These are phyloP conservation scores for Aspergillus carbonarius DNA, from an alignment of 2,329 filamentous ascomycete genomes.

Conservation along the genomic window DNA sequence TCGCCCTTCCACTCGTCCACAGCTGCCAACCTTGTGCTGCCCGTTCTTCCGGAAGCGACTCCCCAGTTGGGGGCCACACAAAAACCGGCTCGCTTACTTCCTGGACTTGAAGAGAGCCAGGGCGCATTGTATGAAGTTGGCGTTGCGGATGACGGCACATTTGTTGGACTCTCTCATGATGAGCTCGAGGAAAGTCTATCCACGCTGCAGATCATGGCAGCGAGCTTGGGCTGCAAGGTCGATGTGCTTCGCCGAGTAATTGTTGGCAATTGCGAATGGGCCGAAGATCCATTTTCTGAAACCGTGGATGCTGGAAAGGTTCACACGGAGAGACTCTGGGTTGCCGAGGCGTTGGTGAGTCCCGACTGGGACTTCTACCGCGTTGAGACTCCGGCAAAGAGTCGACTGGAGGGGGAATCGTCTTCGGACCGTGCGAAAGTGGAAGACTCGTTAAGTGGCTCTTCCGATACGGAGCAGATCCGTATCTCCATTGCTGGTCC, in stretches of 20 bases:
- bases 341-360: constrained; percentile 85
- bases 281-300: constrained; percentile 26
- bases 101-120: constrained; percentile 86
- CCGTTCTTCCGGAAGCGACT: constrained; percentile 66
- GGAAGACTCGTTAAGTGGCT: constrained; percentile 19
- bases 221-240: constrained; percentile 82
- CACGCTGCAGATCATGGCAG: constrained; percentile 86
- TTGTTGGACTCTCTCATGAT: constrained; percentile 83
- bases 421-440: background rate
- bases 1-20: constrained; percentile 85
- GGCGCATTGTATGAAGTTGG: constrained; percentile 96
- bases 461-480: constrained; percentile 68
- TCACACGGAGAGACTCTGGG: constrained; percentile 65
- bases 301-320: constrained; percentile 26
- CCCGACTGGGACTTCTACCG: constrained; percentile 60
- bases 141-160: constrained; percentile 87
- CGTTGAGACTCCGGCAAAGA: constrained; percentile 15
- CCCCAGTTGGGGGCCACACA: constrained; percentile 57
- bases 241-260: constrained; percentile 77
- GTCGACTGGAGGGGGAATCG: constrained; percentile 1
- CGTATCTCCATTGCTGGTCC: constrained; percentile 85
- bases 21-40: constrained; percentile 71
- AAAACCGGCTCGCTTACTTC: constrained; percentile 56
- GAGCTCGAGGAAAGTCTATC: constrained; percentile 89
- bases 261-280: constrained; percentile 76